Evolutionary conservation across 2,329 filamentous ascomycete species (phyloP), one percentile per base, ranked within the genome.

Genomic region (Penicillium corylophilum): DNA sequence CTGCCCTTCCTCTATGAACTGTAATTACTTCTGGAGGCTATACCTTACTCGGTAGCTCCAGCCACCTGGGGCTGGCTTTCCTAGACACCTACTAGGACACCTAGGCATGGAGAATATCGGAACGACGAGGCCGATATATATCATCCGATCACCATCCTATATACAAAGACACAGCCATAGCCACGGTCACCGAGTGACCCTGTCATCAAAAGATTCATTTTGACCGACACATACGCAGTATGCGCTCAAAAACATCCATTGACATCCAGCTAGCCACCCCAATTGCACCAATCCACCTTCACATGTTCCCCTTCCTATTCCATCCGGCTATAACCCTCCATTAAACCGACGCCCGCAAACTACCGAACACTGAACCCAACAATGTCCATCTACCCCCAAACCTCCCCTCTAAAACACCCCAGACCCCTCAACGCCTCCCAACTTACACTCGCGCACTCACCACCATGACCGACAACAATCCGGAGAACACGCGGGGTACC

Each of bases 401-500:
- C 15, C 33, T 18, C 33, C n/a, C n/a, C 26, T 39, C 35, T 20
- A n/a, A 28, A 38, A 20, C 20, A 26, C 20, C n/a, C 23, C 23
- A 46, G 38, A 6, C 23, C 7, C 18, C n/a, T n/a, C 26, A 13
- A 15, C 8, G n/a, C 24, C 24, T 36, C 20, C 26, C 40, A 12
- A 10, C 28, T 29, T 29, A 28, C 41, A 42, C 20, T 1, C 8
- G 26, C 8, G 26, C 26, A 28, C 9, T 28, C 22, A 28, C 35
- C 20, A 57, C 35, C 20, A 57, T 56, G 54, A 26, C 54, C 40
- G 48, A 59, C 40, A 48, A 44, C 26, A 28, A 28, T 9, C 35
- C 52, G 28, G 52, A 52, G 52, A 55, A 55, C 55, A 50, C 46
- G 55, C 52, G 52, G 55, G 55, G 52, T 50, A 48, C 55, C 39